Conservation (phyloP, 208 protist genomes). For the Acanthamoeba sp. region DNA sequence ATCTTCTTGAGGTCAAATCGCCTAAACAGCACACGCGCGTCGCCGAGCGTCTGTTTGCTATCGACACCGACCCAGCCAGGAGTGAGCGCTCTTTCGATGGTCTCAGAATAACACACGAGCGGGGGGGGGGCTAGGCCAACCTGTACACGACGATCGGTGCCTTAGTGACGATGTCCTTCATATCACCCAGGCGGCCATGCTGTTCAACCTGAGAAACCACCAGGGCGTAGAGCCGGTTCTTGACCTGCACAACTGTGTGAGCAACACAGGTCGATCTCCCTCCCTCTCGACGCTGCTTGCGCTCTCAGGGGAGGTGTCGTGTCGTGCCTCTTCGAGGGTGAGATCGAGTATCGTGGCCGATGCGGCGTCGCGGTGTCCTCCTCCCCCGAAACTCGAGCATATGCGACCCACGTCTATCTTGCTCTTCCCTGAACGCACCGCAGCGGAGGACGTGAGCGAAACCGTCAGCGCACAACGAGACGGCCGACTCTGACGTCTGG, state of each 20-base stretch:
- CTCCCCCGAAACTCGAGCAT: conserved; percentile 68
- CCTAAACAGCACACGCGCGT: conserved; percentile 9
- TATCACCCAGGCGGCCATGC: neutral
- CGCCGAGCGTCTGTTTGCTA: conserved; percentile 41
- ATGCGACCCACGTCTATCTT: conserved; percentile 53
- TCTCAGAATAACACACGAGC: neutral
- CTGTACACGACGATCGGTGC: conserved; percentile 63
- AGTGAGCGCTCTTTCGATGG: neutral
- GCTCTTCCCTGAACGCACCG: neutral
- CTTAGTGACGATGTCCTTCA: conserved; percentile 63
- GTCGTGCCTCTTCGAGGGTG: conserved; percentile 45
- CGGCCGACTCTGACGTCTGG: no score
- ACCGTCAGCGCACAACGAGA: neutral
- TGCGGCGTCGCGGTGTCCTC: conserved; percentile 52
- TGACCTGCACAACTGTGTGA: conserved; percentile 30
- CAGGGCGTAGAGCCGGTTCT: conserved; percentile 62
- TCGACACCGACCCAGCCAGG: neutral
- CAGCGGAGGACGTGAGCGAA: neutral
- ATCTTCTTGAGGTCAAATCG: conserved; percentile 70
- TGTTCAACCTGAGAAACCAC: conserved; percentile 30
- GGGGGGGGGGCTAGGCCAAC: neutral
- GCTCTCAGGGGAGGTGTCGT: neutral
- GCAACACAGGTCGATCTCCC: no score
- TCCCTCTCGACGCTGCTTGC: no score
- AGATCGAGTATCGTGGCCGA: conserved; percentile 55